Conservation (phyloP, 768 basidiomycete genomes). For the Rickenella mellea region DNA sequence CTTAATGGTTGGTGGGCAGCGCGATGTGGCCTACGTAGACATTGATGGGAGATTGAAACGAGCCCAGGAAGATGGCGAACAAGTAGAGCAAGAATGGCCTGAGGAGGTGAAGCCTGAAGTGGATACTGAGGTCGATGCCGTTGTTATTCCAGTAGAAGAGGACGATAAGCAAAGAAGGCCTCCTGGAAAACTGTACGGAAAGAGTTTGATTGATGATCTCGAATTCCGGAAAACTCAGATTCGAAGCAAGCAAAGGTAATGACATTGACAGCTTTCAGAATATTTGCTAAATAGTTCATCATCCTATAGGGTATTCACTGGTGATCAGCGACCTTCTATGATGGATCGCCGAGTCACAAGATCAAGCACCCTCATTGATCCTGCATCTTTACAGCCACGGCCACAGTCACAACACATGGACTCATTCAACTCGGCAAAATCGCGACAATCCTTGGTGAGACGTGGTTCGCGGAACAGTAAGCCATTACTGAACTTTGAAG, state of each 20-base stretch:
- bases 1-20: conserved; percentile 57
- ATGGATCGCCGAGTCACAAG: conserved; percentile 64
- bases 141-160: conserved; percentile 12
- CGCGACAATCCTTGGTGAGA: conserved; percentile 31
- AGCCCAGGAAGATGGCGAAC: conserved; percentile 72
- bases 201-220: conserved; percentile 84
- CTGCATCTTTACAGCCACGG: conserved; percentile 42
- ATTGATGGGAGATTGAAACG: conserved; percentile 54
- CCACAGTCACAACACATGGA: conserved; percentile 36
- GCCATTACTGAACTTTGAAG: conserved; percentile 61
- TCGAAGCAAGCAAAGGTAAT: conserved; percentile 74
- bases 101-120: conserved; percentile 22
- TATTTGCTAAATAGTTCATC: conserved; percentile 4
- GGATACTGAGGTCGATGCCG: conserved; percentile 20
- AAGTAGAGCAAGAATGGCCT: conserved; percentile 37
- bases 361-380: conserved; percentile 67
- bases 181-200: conserved; percentile 78
- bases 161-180: conserved; percentile 31
- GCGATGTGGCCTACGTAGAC: conserved; percentile 53
- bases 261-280: not conserved
- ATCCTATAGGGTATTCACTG: conserved; percentile 64
- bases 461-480: conserved; percentile 45
- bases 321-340: conserved; percentile 88
- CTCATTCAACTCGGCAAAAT: conserved; percentile 32
- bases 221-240: conserved; percentile 76